These are phyloP conservation scores for Pugionium dolabratum DNA, from an alignment of 345 rosid genomes.

Conservation along the genomic window DNA sequence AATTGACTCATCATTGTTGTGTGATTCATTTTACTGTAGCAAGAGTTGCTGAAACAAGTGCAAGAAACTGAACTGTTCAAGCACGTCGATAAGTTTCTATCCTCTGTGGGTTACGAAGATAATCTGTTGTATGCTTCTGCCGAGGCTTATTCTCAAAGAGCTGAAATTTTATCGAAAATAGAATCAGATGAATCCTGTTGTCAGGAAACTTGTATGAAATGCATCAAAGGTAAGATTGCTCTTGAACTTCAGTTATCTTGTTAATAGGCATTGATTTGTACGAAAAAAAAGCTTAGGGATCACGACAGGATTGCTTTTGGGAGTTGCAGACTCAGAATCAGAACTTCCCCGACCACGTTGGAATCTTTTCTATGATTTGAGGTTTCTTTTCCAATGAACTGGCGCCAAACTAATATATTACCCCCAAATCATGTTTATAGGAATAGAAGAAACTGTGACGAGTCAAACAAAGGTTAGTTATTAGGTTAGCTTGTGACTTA, in stretches of 20 bases:
- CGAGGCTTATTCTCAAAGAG: conserved; percentile 58
- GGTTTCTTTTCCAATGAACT: neutral
- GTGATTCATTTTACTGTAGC: conserved; percentile 28
- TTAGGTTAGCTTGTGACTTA: neutral
- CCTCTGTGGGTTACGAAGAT: conserved; percentile 49
- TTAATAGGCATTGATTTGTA: neutral
- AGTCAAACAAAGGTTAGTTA: no score
- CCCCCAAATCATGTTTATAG: neutral
- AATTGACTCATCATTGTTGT: neutral
- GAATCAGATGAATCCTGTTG: conserved; percentile 53
- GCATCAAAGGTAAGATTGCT: conserved; percentile 46
- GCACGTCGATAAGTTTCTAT: conserved; percentile 50
- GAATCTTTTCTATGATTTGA: neutral
- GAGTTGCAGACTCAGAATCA: neutral
- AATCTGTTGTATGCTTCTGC: conserved; percentile 53
- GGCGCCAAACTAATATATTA: neutral
- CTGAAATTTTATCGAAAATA: conserved; percentile 51
- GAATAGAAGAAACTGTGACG: no score
- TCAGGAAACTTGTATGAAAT: conserved; percentile 59
- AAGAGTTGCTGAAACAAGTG: conserved; percentile 53
- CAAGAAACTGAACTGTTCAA: conserved; percentile 47
- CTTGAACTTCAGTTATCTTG: neutral
- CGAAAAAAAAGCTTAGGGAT: neutral
- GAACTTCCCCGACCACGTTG: neutral
- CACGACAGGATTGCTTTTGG: neutral